Percentiles rank a stretch among this genome's conserved stretches.
Evolutionary conservation across 352 stramenopile genomes (phyloP).

Genomic region (Bremia lactucae): DNA sequence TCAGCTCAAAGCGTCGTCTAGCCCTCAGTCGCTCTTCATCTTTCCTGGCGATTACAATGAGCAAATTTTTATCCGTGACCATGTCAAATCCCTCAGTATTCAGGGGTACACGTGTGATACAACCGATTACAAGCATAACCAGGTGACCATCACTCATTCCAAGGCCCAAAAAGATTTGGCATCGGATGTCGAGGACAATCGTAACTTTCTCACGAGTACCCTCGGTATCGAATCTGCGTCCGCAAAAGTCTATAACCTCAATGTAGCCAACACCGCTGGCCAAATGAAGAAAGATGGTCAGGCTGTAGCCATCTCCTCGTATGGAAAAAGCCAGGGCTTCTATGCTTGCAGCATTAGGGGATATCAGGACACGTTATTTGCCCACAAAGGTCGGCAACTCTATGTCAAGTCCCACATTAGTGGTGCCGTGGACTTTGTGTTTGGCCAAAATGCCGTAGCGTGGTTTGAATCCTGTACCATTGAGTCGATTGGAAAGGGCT

Average conservation of each 20-base stretch:
- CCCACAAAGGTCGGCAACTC: conserved; percentile 3
- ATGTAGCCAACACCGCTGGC: conserved; percentile 4
- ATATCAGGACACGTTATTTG: conserved; percentile 11
- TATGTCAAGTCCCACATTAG: conserved; percentile 6
- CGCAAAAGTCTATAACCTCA: conserved; percentile 13
- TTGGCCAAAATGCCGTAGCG: conserved; percentile 1
- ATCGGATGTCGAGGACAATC: neutral
- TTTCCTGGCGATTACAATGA: conserved; percentile 10
- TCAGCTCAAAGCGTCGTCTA: conserved; percentile 2
- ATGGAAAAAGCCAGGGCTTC: conserved; percentile 4
- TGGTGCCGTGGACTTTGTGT: conserved; percentile 9
- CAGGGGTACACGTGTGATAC: conserved; percentile 16
- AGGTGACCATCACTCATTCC: conserved; percentile 5
- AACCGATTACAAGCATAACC: conserved; percentile 5
- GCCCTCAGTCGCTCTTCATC: conserved; percentile 4
- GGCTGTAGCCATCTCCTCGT: conserved; percentile 1
- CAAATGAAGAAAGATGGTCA: conserved; percentile 3
- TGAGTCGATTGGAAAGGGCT: conserved; percentile 3
- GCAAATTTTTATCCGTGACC: conserved; percentile 3
- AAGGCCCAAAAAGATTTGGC: conserved; percentile 4
- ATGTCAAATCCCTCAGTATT: conserved; percentile 2
- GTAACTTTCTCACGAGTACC: conserved; percentile 4
- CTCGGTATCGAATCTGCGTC: conserved; percentile 1
- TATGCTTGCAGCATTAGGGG: conserved; percentile 9
- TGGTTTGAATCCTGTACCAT: conserved; percentile 15